These are phyloP conservation scores for Pezicula radicicola DNA, from an alignment of 2,329 filamentous ascomycete genomes.

Conservation along the genomic window DNA sequence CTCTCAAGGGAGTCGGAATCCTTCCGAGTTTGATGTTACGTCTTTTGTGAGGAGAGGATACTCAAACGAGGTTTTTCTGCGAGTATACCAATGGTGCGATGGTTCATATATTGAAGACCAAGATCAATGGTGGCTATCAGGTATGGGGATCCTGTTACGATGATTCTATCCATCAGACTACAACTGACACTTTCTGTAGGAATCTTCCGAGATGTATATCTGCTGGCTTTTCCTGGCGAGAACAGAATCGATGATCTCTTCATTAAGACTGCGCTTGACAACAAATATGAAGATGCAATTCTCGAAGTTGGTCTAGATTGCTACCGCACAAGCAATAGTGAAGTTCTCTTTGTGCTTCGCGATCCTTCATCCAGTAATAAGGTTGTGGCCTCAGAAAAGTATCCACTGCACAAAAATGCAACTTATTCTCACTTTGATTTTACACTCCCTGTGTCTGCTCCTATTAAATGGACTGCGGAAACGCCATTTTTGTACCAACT, in stretches of 20 bases:
- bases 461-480: conserved; percentile 68
- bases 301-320: conserved; percentile 40
- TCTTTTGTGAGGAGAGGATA: conserved; percentile 38
- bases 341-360: conserved; percentile 6
- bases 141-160: conserved; percentile 28
- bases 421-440: conserved; percentile 1
- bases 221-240: conserved; percentile 52
- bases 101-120: conserved; percentile 68
- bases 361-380: conserved; percentile 2
- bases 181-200: conserved; percentile 27
- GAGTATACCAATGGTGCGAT: conserved; percentile 70
- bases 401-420: neutral
- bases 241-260: conserved; percentile 55
- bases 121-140: conserved; percentile 65
- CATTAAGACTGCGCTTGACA: conserved; percentile 51
- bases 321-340: neutral
- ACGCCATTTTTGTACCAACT: conserved; percentile 59
- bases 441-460: conserved; percentile 38
- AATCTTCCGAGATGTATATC: conserved; percentile 65
- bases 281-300: conserved; percentile 45
- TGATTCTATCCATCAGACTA: neutral
- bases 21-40: conserved; percentile 68
- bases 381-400: neutral
- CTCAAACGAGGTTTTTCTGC: conserved; percentile 56
- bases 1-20: conserved; percentile 65